Evolutionary conservation across 1,284 basidiomycete species (phyloP).

Genomic region (Ustanciosporium gigantosporum): DNA sequence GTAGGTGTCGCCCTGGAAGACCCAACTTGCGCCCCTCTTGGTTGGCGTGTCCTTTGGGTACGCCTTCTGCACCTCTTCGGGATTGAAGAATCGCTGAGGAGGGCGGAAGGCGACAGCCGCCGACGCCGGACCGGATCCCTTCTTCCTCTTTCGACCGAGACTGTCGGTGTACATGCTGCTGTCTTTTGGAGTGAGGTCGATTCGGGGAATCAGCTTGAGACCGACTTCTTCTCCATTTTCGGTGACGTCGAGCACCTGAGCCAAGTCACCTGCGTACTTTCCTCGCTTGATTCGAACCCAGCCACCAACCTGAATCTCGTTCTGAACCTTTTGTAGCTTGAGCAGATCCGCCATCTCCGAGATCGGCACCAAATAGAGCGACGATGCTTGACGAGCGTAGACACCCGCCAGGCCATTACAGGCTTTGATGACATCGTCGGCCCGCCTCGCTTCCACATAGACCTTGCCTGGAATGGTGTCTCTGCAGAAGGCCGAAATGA

Average conservation of each 20-base stretch:
- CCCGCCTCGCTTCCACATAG: slow-evolving; percentile 88
- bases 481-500: slow-evolving; percentile 90
- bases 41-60: slow-evolving; percentile 73
- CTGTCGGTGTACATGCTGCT: slow-evolving; percentile 61
- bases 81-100: slow-evolving; percentile 89
- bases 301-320: slow-evolving; percentile 79
- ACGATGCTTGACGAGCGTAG: slow-evolving; percentile 68
- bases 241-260: slow-evolving; percentile 88
- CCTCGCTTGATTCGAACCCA: slow-evolving; percentile 96
- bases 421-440: slow-evolving; percentile 82
- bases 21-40: slow-evolving; percentile 45
- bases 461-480: slow-evolving; percentile 94
- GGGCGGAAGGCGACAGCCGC: slow-evolving; percentile 71
- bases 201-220: slow-evolving; percentile 91
- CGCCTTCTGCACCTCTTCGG: slow-evolving; percentile 86
- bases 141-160: slow-evolving; percentile 60
- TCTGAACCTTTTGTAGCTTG: slow-evolving; percentile 91
- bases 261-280: slow-evolving; percentile 91
- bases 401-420: slow-evolving; percentile 89
- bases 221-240: slow-evolving; percentile 93
- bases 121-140: slow-evolving; percentile 47
- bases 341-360: slow-evolving; percentile 97
- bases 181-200: slow-evolving; percentile 74
- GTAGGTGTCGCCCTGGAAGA: slow-evolving; percentile 89
- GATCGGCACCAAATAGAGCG: slow-evolving; percentile 85